phyloP scores from a whole-genome alignment of 75 land plant genomes.

The Ceratopteris richardii region DNA sequence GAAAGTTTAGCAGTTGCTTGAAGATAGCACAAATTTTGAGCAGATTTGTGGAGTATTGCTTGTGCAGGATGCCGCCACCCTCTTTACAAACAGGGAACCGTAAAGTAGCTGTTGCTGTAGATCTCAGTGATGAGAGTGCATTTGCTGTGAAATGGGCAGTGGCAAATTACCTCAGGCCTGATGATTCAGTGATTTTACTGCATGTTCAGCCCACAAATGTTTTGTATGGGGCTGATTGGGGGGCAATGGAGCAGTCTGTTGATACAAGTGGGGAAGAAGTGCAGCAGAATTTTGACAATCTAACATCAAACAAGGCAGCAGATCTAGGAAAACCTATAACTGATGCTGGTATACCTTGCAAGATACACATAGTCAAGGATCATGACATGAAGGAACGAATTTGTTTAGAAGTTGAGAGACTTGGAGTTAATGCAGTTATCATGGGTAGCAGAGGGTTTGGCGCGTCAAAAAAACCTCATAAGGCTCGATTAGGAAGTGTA shows the following conservation, averaged over 20 bases:
- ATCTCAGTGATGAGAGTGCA: too few relatives aligned
- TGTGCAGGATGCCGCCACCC: too few relatives aligned
- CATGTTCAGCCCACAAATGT: too few relatives aligned
- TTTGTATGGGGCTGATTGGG: constrained; percentile 90
- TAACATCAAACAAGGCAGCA: constrained; percentile 49
- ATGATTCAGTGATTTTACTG: too few relatives aligned
- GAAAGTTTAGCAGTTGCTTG: constrained; percentile 75
- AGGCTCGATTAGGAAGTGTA: constrained; percentile 71
- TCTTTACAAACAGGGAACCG: too few relatives aligned
- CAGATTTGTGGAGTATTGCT: too few relatives aligned
- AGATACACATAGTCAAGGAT: constrained; percentile 81
- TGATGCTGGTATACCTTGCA: constrained; percentile 63
- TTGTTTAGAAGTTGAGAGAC: constrained; percentile 68
- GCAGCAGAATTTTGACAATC: constrained; percentile 52
- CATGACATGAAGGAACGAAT: constrained; percentile 88
- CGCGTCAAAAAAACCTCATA: constrained; percentile 39
- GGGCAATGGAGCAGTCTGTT: constrained; percentile 27
- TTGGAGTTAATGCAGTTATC: constrained; percentile 56
- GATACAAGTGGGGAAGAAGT: constrained; percentile 27
- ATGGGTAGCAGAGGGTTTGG: constrained; percentile 85
- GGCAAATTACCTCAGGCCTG: constrained; percentile 62
- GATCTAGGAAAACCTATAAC: constrained; percentile 56
- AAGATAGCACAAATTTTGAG: too few relatives aligned
- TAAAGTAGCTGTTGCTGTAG: too few relatives aligned
- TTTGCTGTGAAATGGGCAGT: constrained; percentile 86